These are phyloP conservation scores for Astragalus membranaceus DNA, from an alignment of 306 rosid genomes.

Conservation along the genomic window DNA sequence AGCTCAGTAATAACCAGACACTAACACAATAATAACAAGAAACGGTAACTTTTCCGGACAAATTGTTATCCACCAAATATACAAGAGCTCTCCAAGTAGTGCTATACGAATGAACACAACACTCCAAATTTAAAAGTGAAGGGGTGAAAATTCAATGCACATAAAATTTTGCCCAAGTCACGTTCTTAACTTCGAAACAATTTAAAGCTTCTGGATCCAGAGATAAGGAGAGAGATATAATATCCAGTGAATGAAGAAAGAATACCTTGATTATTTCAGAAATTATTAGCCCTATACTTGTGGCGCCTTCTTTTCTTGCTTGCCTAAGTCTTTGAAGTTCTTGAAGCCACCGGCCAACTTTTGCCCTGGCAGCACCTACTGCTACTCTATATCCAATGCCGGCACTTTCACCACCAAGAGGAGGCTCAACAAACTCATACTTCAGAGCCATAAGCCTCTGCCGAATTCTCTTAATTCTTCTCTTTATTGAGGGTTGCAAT, in stretches of 20 bases:
- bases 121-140: slow-evolving; percentile 8
- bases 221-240: slow-evolving; percentile 2
- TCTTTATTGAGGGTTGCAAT: slow-evolving; percentile 70
- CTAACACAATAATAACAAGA: slow-evolving; percentile 7
- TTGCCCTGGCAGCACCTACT: slow-evolving; percentile 84
- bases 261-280: slow-evolving; percentile 94
- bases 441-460: slow-evolving; percentile 98
- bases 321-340: slow-evolving; percentile 96
- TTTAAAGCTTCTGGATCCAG: not conserved
- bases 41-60: not conserved
- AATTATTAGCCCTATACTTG: slow-evolving; percentile 78
- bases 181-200: not conserved
- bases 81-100: slow-evolving; percentile 7
- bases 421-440: slow-evolving; percentile 72
- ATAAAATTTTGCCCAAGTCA: not conserved
- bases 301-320: slow-evolving; percentile 99
- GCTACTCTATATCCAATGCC: slow-evolving; percentile 90
- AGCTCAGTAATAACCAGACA: slow-evolving; percentile 2
- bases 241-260: not conserved
- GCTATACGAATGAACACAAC: slow-evolving; percentile 1
- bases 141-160: not conserved
- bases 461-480: slow-evolving; percentile 88
- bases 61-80: slow-evolving; percentile 10
- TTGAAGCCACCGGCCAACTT: slow-evolving; percentile 96
- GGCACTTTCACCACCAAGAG: slow-evolving; percentile 72